phyloP scores from a whole-genome alignment of 441 rosid species.

The Cnidoscolus chayamansa region DNA sequence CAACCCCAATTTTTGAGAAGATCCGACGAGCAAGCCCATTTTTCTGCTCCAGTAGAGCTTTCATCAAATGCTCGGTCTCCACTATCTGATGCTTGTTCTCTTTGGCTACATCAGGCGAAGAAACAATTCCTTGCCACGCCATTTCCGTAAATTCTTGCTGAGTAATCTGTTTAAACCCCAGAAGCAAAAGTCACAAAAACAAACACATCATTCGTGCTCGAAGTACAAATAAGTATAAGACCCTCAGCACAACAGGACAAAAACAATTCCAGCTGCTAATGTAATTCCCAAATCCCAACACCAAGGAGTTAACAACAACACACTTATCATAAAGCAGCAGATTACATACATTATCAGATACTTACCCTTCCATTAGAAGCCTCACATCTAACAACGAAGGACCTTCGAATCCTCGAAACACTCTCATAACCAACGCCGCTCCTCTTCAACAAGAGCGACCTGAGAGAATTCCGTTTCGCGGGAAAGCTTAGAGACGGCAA shows the following conservation, averaged over 20 bases:
- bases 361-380: slow-evolving; percentile 69
- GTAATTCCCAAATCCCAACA: neutral
- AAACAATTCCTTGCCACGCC: slow-evolving; percentile 99
- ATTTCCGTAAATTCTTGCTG: slow-evolving; percentile 96
- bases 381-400: slow-evolving; percentile 60
- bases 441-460: slow-evolving; percentile 32
- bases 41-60: slow-evolving; percentile 93
- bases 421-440: slow-evolving; percentile 24
- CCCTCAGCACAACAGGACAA: too few relatives aligned
- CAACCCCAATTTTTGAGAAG: slow-evolving; percentile 79
- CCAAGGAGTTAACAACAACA: neutral
- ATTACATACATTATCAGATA: neutral
- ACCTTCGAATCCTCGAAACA: slow-evolving; percentile 26
- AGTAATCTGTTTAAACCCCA: slow-evolving; percentile 50
- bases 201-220: neutral
- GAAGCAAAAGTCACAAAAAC: slow-evolving; percentile 7
- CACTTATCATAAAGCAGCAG: neutral
- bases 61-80: slow-evolving; percentile 97
- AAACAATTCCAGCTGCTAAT: too few relatives aligned
- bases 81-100: slow-evolving; percentile 97
- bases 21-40: slow-evolving; percentile 97
- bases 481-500: slow-evolving; percentile 41
- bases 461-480: slow-evolving; percentile 33
- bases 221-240: too few relatives aligned
- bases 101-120: slow-evolving; percentile 90